phyloP scores from a whole-genome alignment of 176 grass and related monocot species.

The Rhynchospora breviuscula region DNA sequence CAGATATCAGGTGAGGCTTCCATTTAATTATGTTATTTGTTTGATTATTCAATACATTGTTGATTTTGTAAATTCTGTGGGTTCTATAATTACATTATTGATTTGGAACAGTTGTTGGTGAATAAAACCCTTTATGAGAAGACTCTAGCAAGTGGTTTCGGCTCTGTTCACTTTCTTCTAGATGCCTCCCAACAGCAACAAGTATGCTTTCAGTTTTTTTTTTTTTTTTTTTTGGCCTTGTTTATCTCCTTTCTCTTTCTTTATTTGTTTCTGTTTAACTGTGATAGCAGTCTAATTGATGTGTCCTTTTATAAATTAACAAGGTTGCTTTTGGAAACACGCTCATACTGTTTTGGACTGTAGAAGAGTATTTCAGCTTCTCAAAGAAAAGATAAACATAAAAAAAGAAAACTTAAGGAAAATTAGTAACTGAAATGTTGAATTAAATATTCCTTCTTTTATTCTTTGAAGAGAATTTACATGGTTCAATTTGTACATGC shows the following conservation, averaged over 20 bases:
- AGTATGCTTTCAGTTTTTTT: slow-evolving; percentile 33
- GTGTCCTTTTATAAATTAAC: background rate
- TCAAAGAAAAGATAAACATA: background rate
- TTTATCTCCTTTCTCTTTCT: background rate
- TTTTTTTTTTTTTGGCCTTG: background rate
- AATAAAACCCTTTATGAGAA: slow-evolving; percentile 93
- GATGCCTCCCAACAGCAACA: slow-evolving; percentile 99
- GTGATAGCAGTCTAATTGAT: background rate
- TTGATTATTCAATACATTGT: slow-evolving; percentile 7
- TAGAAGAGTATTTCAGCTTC: background rate
- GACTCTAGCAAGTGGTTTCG: slow-evolving; percentile 91
- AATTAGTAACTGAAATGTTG: background rate
- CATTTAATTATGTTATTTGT: background rate
- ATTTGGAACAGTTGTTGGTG: slow-evolving; percentile 66
- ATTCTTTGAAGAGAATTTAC: background rate
- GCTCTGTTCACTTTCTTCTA: slow-evolving; percentile 88
- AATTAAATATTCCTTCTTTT: background rate
- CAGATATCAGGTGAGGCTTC: slow-evolving; percentile 61
- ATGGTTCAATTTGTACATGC: slow-evolving; percentile 13
- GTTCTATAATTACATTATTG: background rate
- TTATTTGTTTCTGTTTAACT: background rate
- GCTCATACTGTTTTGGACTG: background rate
- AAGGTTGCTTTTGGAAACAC: background rate
- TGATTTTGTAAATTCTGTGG: slow-evolving; percentile 7
- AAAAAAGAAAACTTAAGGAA: background rate